Conservation (phyloP, 768 basidiomycete species). For the Mycena belliarum region DNA sequence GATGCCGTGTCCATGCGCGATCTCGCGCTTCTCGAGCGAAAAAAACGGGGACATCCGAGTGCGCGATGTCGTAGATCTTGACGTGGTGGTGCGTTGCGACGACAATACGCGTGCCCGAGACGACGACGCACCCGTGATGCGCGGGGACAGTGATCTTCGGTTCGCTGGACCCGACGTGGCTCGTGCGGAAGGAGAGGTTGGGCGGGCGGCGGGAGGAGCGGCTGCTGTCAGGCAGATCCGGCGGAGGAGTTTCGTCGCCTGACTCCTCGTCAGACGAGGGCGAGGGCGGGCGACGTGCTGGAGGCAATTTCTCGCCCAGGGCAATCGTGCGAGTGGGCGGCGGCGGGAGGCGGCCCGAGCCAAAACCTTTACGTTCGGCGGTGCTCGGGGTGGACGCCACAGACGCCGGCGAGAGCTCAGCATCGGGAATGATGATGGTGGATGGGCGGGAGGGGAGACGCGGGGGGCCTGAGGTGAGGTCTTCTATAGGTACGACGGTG, state of each 20-base stretch:
- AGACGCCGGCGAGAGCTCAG: slow-evolving; percentile 22
- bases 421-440: slow-evolving; percentile 19
- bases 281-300: slow-evolving; percentile 48
- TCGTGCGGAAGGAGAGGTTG: slow-evolving; percentile 39
- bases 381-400: slow-evolving; percentile 20
- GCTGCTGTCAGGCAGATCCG: slow-evolving; percentile 65
- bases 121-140: slow-evolving; percentile 53
- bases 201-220: slow-evolving; percentile 62
- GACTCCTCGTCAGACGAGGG: slow-evolving; percentile 56
- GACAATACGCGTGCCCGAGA: slow-evolving; percentile 59
- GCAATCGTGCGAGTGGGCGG: slow-evolving; percentile 77
- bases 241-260: slow-evolving; percentile 48
- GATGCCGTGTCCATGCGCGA: slow-evolving; percentile 38
- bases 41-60: slow-evolving; percentile 47
- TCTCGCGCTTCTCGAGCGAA: slow-evolving; percentile 61
- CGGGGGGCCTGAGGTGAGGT: slow-evolving; percentile 22
- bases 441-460: slow-evolving; percentile 31
- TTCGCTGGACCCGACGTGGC: slow-evolving; percentile 34
- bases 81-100: slow-evolving; percentile 61
- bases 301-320: slow-evolving; percentile 68
- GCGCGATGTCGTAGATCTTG: slow-evolving; percentile 60
- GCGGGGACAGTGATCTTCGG: slow-evolving; percentile 61
- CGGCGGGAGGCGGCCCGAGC: slow-evolving; percentile 54
- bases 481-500: slow-evolving; percentile 26
- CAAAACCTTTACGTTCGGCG: slow-evolving; percentile 41